A percentile compares a stretch with the other conserved stretches of the same genome.
phyloP scores from a whole-genome alignment of 257 asterid genomes.

The Coffea canephora region DNA sequence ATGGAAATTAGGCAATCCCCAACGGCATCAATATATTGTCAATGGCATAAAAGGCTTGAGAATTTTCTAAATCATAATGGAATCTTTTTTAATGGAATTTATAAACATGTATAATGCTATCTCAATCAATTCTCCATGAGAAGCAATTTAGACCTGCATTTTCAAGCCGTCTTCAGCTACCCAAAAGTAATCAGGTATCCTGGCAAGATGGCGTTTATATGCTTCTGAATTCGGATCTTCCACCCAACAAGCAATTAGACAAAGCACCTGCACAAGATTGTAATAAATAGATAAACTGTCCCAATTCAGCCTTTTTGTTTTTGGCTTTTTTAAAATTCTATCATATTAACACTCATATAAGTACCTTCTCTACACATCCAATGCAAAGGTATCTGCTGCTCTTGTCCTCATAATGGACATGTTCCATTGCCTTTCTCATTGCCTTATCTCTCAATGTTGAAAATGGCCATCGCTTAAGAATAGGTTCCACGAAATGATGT shows the following conservation, averaged over 20 bases:
- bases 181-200: constrained; percentile 59
- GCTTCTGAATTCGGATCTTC: constrained; percentile 58
- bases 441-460: constrained; percentile 41
- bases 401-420: constrained; percentile 52
- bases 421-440: constrained; percentile 40
- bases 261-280: constrained; percentile 30
- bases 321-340: too few relatives aligned
- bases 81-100: too few relatives aligned
- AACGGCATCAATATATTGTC: too few relatives aligned
- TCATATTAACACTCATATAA: too few relatives aligned
- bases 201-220: constrained; percentile 46
- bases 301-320: too few relatives aligned
- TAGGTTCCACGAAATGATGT: constrained; percentile 41
- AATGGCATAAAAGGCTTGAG: too few relatives aligned
- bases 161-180: constrained; percentile 74
- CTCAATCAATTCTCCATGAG: too few relatives aligned
- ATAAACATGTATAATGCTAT: too few relatives aligned
- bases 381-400: constrained; percentile 47
- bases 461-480: constrained; percentile 51
- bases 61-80: too few relatives aligned
- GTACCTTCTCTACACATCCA: constrained; percentile 46
- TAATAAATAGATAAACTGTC: too few relatives aligned
- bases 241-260: constrained; percentile 64
- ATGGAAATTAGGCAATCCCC: too few relatives aligned
- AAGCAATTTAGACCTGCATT: constrained; percentile 39